Evolutionary conservation across 306 rosid species (phyloP).

Genomic region (Quercus bicolor): DNA sequence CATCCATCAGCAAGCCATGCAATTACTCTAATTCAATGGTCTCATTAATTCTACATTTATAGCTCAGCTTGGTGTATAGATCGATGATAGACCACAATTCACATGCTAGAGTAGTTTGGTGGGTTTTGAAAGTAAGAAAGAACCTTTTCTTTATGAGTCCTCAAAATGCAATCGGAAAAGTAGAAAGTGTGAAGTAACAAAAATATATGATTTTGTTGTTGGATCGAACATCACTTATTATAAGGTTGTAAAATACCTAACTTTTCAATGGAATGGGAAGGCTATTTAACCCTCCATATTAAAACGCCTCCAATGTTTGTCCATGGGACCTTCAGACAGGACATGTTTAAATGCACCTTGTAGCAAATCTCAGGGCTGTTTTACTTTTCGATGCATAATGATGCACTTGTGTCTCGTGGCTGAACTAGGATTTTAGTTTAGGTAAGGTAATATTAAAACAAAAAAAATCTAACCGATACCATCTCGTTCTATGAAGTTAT

Average conservation of each 20-base stretch:
- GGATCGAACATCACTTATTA: background rate
- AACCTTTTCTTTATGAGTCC: background rate
- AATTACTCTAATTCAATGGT: background rate
- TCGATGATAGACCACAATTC: background rate
- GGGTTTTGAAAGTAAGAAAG: background rate
- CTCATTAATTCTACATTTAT: constrained; percentile 8
- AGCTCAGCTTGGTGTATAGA: background rate
- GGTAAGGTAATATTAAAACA: too few species aligned
- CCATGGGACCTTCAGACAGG: too few species aligned
- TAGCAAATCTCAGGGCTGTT: too few species aligned
- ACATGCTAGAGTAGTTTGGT: background rate
- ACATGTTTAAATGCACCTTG: too few species aligned
- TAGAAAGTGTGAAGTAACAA: background rate
- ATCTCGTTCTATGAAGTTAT: too few species aligned
- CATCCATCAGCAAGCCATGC: background rate
- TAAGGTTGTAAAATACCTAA: background rate
- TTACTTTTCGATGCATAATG: too few species aligned
- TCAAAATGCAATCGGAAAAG: background rate
- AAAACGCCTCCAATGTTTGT: too few species aligned
- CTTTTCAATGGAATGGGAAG: too few species aligned
- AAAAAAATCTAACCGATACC: too few species aligned
- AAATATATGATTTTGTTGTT: background rate
- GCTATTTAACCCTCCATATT: too few species aligned
- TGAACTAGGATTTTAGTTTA: too few species aligned
- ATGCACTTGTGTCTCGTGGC: too few species aligned